phyloP scores from a whole-genome alignment of 495 filamentous ascomycete genomes.

The Monascus purpureus region DNA sequence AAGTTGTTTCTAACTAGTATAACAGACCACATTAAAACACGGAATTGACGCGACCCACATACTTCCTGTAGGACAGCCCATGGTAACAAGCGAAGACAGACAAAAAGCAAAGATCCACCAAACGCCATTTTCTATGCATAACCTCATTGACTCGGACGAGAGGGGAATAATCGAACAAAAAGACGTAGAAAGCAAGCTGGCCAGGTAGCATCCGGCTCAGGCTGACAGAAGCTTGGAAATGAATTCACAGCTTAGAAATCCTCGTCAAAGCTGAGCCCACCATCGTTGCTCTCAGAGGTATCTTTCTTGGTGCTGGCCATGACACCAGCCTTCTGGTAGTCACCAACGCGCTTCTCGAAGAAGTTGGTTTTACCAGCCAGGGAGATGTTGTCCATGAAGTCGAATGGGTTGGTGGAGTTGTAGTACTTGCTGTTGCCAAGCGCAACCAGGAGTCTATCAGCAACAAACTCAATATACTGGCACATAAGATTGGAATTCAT shows the following conservation, averaged over 20 bases:
- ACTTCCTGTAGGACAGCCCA: no score
- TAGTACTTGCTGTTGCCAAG: slow-evolving; percentile 92
- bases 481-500: slow-evolving; percentile 98
- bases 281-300: slow-evolving; percentile 46
- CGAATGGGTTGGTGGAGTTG: slow-evolving; percentile 87
- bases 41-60: no score
- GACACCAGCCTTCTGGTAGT: slow-evolving; percentile 99
- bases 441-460: slow-evolving; percentile 81
- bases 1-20: no score
- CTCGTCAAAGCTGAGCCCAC: slow-evolving; percentile 87
- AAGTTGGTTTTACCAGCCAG: slow-evolving; percentile 99
- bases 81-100: no score
- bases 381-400: slow-evolving; percentile 99
- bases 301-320: slow-evolving; percentile 88
- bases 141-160: background rate
- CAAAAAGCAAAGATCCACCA: slow-evolving; percentile 1
- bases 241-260: slow-evolving; percentile 84
- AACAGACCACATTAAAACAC: no score
- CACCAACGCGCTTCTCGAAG: slow-evolving; percentile 99
- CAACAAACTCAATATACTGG: slow-evolving; percentile 99
- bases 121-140: background rate
- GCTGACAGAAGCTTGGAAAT: no score
- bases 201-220: no score
- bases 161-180: background rate
- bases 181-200: no score